Evolutionary conservation across 768 basidiomycete species (phyloP), one percentile per base, ranked within the genome.

Genomic region (Panellus pusillus): DNA sequence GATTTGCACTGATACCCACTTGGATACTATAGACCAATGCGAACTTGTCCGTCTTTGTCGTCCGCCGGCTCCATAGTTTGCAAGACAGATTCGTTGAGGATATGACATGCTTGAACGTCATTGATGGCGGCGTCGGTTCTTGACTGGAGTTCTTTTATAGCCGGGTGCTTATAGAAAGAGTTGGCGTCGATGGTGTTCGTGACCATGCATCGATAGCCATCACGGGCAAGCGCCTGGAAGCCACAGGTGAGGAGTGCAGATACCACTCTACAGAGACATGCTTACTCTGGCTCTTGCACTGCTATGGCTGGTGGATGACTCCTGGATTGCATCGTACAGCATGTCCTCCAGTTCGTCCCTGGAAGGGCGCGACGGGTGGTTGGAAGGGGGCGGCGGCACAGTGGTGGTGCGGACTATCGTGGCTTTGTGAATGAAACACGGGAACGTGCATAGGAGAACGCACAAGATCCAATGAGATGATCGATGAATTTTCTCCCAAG

Each of bases 321-420:
- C 43, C 43, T 51, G 19, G 7, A 44, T 32, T 7, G 39, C 24
- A 50, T 50, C 48, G 29, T n/a, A 41, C 11, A 50, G 15, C 15
- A 50, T 8, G 24, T 50, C 48, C 32, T 17, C 31, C 18, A 50
- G 20, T 11, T 35, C 6, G 13, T 50, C 40, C 40, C 40, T 50
- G 29, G 48, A 50, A 20, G 48, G 48, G 17, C 48, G 48, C 40
- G 48, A 50, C 41, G 48, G 48, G 19, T 50, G 48, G 41, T 50
- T 50, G 17, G 48, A 50, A 42, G 48, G 48, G 19, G 40, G 29
- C 24, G 15, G 35, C 15, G 19, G 28, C n/a, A n/a, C 28, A 12
- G 29, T 50, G 9, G 48, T 50, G 9, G 39, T 50, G 32, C 48
- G 48, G 24, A 50, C 48, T 50, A 15, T 15, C 48, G 13, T 41